Evolutionary conservation across 1,139 yeast genomes (phyloP), one percentile per base, ranked within the genome.

Genomic region (Magnusiomyces fungicola): DNA sequence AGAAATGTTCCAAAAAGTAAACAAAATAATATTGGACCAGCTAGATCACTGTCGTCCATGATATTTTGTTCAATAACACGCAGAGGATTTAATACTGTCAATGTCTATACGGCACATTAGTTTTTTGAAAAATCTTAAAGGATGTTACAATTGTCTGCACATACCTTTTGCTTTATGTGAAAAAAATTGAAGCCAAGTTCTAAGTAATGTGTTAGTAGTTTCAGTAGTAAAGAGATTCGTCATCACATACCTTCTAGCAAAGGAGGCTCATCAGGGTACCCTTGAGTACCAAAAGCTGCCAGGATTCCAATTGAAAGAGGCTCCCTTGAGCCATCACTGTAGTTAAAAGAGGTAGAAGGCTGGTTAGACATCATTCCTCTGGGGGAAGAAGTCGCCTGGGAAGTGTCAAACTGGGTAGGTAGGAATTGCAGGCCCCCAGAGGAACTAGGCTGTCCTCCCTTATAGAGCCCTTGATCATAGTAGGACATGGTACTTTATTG

Each of bases 201-300:
- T 62, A 40, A 25, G n/a, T 6, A 5, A 3, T 10, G 16, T 25
- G 43, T 40, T 7, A 25, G 16, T 45, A 32, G 9, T 29, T 16
- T 18, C 7, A 3, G 23, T 2, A 32, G 19, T 23, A 33, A 24
- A 19, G 38, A 14, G 3, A 30, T 19, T 18, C 22, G 21, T 33
- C 16, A 25, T 22, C 41, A 53, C 54, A 16, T 29, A 61, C 65
- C 65, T 64, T 92, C 96, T 48, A 92, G 71, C 49, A 92, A 71
- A 1, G 97, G 92, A 0, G 96, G 94, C 65, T 92, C 99, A 24
- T 90, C 94, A 0, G 96, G 81, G 63, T 92, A 92, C 0, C 99
- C 98, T 0, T 86, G 75, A 0, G 97, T 85, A 1, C 97, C 89
- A 63, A 94, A 83, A 0, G 98, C 98, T 3, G 96, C 95, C 19